Percentiles rank a stretch among this genome's conserved stretches.
Conservation (phyloP, 1,284 basidiomycete genomes). For the Cystobasidiaceae sp. region DNA sequence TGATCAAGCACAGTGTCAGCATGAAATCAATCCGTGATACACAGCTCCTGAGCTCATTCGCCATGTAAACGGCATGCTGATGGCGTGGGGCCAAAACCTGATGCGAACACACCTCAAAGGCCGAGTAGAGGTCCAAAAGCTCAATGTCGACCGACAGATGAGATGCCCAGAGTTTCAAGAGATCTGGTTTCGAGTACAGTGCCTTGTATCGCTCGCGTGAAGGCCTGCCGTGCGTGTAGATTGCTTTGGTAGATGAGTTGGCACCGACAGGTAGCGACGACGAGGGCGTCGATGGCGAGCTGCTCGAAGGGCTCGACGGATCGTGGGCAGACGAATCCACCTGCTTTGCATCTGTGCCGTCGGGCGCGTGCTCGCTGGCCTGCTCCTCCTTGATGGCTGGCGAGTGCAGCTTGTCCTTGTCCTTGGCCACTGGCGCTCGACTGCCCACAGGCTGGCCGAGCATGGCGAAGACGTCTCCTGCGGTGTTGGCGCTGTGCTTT, state of each 20-base stretch:
- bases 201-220: conserved; percentile 14
- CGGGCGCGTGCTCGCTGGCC: not conserved
- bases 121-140: conserved; percentile 12
- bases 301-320: conserved; percentile 5
- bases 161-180: conserved; percentile 11
- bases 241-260: not conserved
- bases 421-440: conserved; percentile 3
- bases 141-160: conserved; percentile 1
- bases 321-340: too few relatives aligned
- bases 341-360: not conserved
- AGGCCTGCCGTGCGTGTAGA: not conserved
- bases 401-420: conserved; percentile 4
- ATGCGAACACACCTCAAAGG: conserved; percentile 22
- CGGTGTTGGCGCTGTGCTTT: conserved; percentile 28
- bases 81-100: not conserved
- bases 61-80: too few relatives aligned
- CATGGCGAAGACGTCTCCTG: conserved; percentile 30
- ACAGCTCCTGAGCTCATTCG: too few relatives aligned
- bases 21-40: too few relatives aligned
- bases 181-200: conserved; percentile 3
- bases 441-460: conserved; percentile 15
- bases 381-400: not conserved
- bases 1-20: too few relatives aligned
- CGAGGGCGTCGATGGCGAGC: conserved; percentile 19
- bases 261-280: conserved; percentile 8